These are phyloP conservation scores for Salvia rosmarinus DNA, from an alignment of 257 asterid species.

Conservation along the genomic window DNA sequence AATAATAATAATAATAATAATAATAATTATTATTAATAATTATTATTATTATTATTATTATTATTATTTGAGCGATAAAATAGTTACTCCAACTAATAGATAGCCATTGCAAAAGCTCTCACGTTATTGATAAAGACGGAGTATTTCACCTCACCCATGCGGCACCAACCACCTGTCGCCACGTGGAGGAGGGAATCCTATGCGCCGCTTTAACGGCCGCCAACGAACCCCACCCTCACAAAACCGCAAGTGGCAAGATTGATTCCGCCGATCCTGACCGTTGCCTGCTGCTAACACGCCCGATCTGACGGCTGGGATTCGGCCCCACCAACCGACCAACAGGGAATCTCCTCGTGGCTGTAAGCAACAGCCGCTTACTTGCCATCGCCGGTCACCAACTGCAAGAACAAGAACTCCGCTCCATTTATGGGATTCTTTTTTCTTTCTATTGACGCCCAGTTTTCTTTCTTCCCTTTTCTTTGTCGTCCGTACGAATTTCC, in stretches of 20 bases:
- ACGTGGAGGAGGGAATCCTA: slow-evolving; percentile 30
- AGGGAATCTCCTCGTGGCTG: slow-evolving; percentile 29
- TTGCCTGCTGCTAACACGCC: slow-evolving; percentile 1
- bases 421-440: neutral
- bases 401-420: slow-evolving; percentile 24
- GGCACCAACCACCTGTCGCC: neutral
- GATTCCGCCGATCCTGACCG: slow-evolving; percentile 36
- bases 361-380: slow-evolving; percentile 23
- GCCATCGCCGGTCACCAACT: slow-evolving; percentile 47
- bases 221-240: slow-evolving; percentile 35
- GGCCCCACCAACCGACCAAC: slow-evolving; percentile 23
- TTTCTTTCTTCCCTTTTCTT: slow-evolving; percentile 4
- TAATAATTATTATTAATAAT: too few relatives aligned
- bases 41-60: too few relatives aligned
- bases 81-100: too few relatives aligned
- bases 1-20: too few relatives aligned
- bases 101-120: too few relatives aligned
- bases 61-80: too few relatives aligned
- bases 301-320: slow-evolving; percentile 38
- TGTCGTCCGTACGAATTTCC: neutral
- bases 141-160: neutral
- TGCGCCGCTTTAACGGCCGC: slow-evolving; percentile 37
- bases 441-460: slow-evolving; percentile 22
- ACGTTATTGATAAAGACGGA: neutral
- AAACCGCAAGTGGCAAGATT: slow-evolving; percentile 35